Percentiles rank a stretch among this genome's conserved stretches.
Evolutionary conservation across 345 rosid genomes (phyloP).

Genomic region (Camelina laxa): DNA sequence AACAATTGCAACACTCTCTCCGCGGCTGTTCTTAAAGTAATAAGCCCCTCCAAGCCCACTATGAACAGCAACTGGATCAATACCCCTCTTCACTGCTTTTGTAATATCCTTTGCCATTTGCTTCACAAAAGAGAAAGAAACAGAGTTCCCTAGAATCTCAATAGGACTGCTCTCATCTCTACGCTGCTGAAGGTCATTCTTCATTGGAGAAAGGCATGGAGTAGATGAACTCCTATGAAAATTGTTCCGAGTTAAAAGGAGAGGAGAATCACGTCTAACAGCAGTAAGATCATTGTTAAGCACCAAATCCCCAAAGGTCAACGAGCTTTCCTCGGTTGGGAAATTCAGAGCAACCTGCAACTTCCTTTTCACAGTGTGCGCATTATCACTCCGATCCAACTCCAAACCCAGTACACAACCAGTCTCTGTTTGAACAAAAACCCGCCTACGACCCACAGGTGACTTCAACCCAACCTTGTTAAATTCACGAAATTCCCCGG

Average conservation of each 20-base stretch:
- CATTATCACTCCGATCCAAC: slow-evolving; percentile 79
- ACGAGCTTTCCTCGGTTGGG: slow-evolving; percentile 69
- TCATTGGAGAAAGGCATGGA: slow-evolving; percentile 71
- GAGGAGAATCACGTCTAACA: slow-evolving; percentile 75
- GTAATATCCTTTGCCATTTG: slow-evolving; percentile 72
- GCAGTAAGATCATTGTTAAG: slow-evolving; percentile 81
- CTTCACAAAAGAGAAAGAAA: slow-evolving; percentile 52
- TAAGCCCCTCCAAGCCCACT: slow-evolving; percentile 83
- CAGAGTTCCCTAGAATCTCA: slow-evolving; percentile 77
- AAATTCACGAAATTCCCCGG: slow-evolving; percentile 61
- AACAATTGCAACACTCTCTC: slow-evolving; percentile 67
- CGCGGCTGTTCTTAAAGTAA: slow-evolving; percentile 54
- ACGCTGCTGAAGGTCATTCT: slow-evolving; percentile 64
- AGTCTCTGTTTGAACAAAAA: slow-evolving; percentile 84
- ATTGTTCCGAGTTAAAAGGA: slow-evolving; percentile 70
- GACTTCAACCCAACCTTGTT: slow-evolving; percentile 57
- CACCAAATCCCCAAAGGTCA: slow-evolving; percentile 80
- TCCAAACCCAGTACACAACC: slow-evolving; percentile 89
- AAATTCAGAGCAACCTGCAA: slow-evolving; percentile 78
- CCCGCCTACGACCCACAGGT: slow-evolving; percentile 71
- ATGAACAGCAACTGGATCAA: slow-evolving; percentile 60
- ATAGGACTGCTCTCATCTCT: slow-evolving; percentile 76
- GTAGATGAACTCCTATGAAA: slow-evolving; percentile 80
- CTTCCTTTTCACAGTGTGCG: slow-evolving; percentile 82
- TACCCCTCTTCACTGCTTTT: slow-evolving; percentile 63